A percentile compares a stretch with the other conserved stretches of the same genome.
phyloP scores from a whole-genome alignment of 768 basidiomycete genomes.

The Psilocybe cubensis region DNA sequence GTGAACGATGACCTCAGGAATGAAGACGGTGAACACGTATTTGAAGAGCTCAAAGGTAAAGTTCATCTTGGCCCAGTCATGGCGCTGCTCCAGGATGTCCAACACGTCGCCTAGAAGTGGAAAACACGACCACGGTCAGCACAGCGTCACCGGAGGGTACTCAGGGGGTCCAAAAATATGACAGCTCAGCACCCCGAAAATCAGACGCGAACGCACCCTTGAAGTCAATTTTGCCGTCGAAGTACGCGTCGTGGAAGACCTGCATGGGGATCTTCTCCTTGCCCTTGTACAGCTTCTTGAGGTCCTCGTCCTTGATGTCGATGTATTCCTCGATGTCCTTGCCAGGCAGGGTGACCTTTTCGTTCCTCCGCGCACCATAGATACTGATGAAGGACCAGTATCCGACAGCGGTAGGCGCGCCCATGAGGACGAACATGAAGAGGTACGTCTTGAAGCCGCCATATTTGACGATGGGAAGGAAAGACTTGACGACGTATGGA shows the following conservation, averaged over 20 bases:
- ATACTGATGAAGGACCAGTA: conserved; percentile 92
- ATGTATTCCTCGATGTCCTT: conserved; percentile 91
- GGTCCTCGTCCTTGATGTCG: conserved; percentile 81
- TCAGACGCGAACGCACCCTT: conserved; percentile 63
- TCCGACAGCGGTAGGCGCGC: conserved; percentile 74
- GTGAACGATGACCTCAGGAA: conserved; percentile 95
- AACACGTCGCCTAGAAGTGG: conserved; percentile 85
- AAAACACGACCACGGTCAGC: conserved; percentile 12
- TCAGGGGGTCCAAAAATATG: background rate
- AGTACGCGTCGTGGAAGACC: conserved; percentile 95
- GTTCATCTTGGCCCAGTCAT: conserved; percentile 93
- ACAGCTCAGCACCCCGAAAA: background rate
- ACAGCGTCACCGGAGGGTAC: background rate
- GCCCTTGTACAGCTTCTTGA: conserved; percentile 79
- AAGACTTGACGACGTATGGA: conserved; percentile 83
- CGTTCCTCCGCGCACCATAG: conserved; percentile 81
- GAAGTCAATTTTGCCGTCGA: conserved; percentile 94
- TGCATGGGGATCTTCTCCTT: conserved; percentile 98
- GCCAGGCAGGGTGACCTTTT: conserved; percentile 83
- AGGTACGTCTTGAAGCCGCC: conserved; percentile 87
- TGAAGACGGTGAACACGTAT: conserved; percentile 85
- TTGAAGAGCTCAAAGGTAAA: conserved; percentile 92
- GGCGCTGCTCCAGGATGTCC: conserved; percentile 91
- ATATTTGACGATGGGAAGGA: conserved; percentile 80
- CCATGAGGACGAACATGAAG: conserved; percentile 75